Evolutionary conservation across 1,139 yeast species (phyloP), one percentile per base, ranked within the genome.

Genomic region (Schizosaccharomyces versatilis): DNA sequence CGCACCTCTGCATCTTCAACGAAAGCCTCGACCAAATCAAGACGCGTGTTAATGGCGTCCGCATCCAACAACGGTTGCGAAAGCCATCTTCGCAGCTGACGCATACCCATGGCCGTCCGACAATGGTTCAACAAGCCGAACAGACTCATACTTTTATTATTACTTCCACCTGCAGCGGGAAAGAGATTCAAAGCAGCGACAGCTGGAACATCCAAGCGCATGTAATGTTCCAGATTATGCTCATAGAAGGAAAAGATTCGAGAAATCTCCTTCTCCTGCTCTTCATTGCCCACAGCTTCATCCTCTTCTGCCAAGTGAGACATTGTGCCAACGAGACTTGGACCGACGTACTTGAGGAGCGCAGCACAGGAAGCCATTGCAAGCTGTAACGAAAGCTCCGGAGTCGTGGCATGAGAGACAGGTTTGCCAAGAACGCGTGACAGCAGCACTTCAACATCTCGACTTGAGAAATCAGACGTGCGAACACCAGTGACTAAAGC

Each of bases 161-260:
- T 65, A 6, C 72, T 69, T 68, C 73, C 73, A 44, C 70, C 65
- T 6, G 75, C 69, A 7, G 72, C 66, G 2, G 97, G 95, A 69
- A 88, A 84, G 39, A 90, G 71, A 63, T 88, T 88, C 60, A 93
- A 71, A 0, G 98, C 95, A 59, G 78, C 79, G 59, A 86, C 78
- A 0, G 97, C 95, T 0, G 96, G 80, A 7, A 93, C 78, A 64
- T 90, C 98, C 54, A 90, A 73, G 62, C 84, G 81, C 94, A 90
- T 85, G 65, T 73, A 88, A 57, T 81, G 79, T 17, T 78, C 71
- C 54, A 88, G 72, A 58, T 81, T 80, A 65, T 88, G 90, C 60
- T 76, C 75, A 38, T 75, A 75, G 38, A 90, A 69, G 15, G 74
- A 69, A n/a, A 36, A 38, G 15, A 10, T 38, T n/a, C 52, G 42